Conservation (phyloP, 352 stramenopile species). For the Phytophthora pluvialis region DNA sequence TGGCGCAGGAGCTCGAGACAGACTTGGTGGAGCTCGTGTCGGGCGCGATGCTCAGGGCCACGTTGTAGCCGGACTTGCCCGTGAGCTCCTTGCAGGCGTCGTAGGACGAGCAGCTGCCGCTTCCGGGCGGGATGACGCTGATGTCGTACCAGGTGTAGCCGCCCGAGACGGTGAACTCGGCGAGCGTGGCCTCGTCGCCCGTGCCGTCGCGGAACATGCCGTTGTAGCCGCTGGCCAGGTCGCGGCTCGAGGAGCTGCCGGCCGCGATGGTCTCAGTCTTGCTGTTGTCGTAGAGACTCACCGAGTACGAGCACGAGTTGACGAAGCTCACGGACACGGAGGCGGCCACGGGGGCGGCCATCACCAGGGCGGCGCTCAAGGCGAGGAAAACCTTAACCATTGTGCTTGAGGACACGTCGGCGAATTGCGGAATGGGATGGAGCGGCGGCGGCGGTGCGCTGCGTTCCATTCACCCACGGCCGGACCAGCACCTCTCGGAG, state of each 20-base stretch:
- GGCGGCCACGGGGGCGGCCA: slow-evolving; percentile 37
- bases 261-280: slow-evolving; percentile 47
- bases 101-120: slow-evolving; percentile 50
- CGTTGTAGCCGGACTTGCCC: slow-evolving; percentile 60
- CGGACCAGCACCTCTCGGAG: slow-evolving; percentile 13
- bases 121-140: slow-evolving; percentile 59
- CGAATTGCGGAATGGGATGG: slow-evolving; percentile 37
- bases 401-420: slow-evolving; percentile 8
- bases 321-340: slow-evolving; percentile 55
- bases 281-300: slow-evolving; percentile 67
- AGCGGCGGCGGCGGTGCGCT: not conserved
- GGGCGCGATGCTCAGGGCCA: slow-evolving; percentile 50
- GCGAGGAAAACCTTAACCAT: slow-evolving; percentile 61
- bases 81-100: slow-evolving; percentile 53
- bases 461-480: slow-evolving; percentile 5
- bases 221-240: slow-evolving; percentile 44
- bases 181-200: slow-evolving; percentile 50
- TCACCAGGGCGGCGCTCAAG: slow-evolving; percentile 35
- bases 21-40: slow-evolving; percentile 29
- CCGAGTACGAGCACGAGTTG: slow-evolving; percentile 52
- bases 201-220: slow-evolving; percentile 67
- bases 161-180: slow-evolving; percentile 51
- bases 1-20: slow-evolving; percentile 28
- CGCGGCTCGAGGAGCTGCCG: slow-evolving; percentile 39
- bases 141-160: slow-evolving; percentile 65